Evolutionary conservation across 305 asterid genomes (phyloP), one percentile per base, ranked within the genome.

Genomic region (Solanum hybrid): DNA sequence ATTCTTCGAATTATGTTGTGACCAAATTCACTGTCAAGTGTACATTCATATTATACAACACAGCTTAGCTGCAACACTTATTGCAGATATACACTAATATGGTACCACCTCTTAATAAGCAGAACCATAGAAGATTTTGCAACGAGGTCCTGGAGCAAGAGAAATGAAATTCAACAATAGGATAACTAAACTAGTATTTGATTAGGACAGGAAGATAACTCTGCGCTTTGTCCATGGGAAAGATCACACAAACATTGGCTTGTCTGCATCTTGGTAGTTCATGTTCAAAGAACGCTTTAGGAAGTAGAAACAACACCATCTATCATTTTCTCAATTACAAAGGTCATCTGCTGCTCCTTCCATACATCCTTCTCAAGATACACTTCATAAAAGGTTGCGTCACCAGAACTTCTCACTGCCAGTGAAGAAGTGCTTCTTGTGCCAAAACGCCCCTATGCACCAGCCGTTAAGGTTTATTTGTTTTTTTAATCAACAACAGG

Each of bases 391-490:
- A 96, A 95, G 81, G 94, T 92, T 73, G 94, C 87, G 6, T 86
- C 91, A 34, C 96, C 94, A 85, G 89, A 90, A 67, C 82, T 89
- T 51, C 75, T 91, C 91, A 94, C 81, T 5, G 89, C 91, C 92
- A 96, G 90, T 10, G 95, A 95, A 0, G 99, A 97, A 24, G 92
- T 96, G 91, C 98, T 96, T 93, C 98, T 94, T 5, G 99, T 96
- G 46, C 99, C 98, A 87, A 94, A 97, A 39, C 92, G 93, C 87
- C 98, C 99, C 99, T 96, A 71, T 33, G n/a, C 75, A 89, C 71
- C 64, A 4, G 34, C 33, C 61, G 3, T 80, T 37, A 8, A 18
- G 31, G 14, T 69, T 69, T 69, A 0, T 69, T 69, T 36, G 0
- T 13, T n/a, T 12, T n/a, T 20, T 7, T 33, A 28, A 40, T 9